Base-by-base conservation (phyloP, 345 rosid genomes). In the Eucalyptus cladocalyx region DNA sequence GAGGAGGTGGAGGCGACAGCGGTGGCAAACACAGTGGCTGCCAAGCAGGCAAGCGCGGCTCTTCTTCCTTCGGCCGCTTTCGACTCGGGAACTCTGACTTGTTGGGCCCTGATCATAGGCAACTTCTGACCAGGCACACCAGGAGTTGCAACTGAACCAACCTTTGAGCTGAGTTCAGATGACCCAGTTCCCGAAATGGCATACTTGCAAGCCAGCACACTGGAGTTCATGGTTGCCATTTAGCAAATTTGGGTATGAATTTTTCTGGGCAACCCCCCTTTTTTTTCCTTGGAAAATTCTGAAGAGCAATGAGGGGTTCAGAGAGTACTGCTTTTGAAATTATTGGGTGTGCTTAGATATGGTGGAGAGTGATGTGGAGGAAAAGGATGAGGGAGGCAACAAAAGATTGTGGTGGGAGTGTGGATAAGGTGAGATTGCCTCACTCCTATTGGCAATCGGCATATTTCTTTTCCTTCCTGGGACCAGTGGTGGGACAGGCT, bases 371-470 rank as follows among this genome's bases (percentile, higher is more conserved):
- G 91, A 92, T 85, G 93, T 87, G 91, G 93, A 91, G 30, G 72
- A 88, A 90, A 42, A 87, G 90, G 91, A 88, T 93, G 92, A 91
- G 94, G 92, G 92, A 88, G 92, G 92, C 32, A 92, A 93, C 76
- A 65, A 91, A 91, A 88, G 93, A 88, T 91, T 96, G 98, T 96
- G 99, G 99, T 87, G 89, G 95, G 95, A 92, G 94, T 94, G 96
- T 93, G 96, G 99, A 97, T 97, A 96, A 95, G 99, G 98, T 95
- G 93, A 94, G 98, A 97, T 97, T 95, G 94, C 98, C 96, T 90
- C 90, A 88, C 91, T 93, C 96, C 94, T 92, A 94, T 96, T 96
- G 96, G 99, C 93, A 90, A 91, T 90, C 89, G 6, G 85, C 83
- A 76, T 21, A 37, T 76, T 40, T 40, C 42, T 86, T 80, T 80